Base-by-base conservation (phyloP, 306 rosid species). In the Malus fusca region DNA sequence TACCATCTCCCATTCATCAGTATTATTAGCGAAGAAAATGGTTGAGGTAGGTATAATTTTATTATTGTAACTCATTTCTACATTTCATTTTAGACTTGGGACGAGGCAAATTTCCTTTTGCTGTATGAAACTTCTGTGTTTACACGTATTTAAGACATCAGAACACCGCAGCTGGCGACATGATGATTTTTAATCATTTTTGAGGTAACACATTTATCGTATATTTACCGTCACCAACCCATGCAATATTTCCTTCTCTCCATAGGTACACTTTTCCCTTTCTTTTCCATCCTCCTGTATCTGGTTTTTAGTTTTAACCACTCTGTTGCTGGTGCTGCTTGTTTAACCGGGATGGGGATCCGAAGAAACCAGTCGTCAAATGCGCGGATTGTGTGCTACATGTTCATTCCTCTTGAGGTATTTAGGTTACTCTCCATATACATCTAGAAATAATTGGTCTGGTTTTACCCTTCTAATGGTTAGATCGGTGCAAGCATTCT, bases 31-130 rank as follows among this genome's bases (percentile, higher is more conserved):
- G 93, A 88, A 85, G 91, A 89, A 90, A 85, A 89, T 81, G 87
- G 90, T 85, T 81, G 97, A 96, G 99, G 99, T 89, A 96, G 99
- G 99, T 85, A 90, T 46, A 43, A 67, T 84, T 82, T 86, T 79
- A 62, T 85, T 80, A 85, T 81, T 85, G 90, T 76, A 78, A 86
- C 86, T 86, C 78, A 11, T 80, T 81, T 48, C 73, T 77, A 78
- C 72, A 75, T 81, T 79, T 64, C 68, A 65, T 63, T 81, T 81
- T 79, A 82, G 77, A 65, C 77, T 72, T 79, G 85, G 86, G 66
- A 83, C 79, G 77, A 75, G 80, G 71, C 66, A 71, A 75, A 31
- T 61, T 62, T 65, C 25, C 64, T 69, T 71, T 82, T 72, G 72
- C 71, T 72, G 81, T 68, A 86, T 79, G 75, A 78, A 82, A 59